Base-by-base conservation (phyloP, 2,329 filamentous ascomycete genomes). In the Clonostachys rosea region DNA sequence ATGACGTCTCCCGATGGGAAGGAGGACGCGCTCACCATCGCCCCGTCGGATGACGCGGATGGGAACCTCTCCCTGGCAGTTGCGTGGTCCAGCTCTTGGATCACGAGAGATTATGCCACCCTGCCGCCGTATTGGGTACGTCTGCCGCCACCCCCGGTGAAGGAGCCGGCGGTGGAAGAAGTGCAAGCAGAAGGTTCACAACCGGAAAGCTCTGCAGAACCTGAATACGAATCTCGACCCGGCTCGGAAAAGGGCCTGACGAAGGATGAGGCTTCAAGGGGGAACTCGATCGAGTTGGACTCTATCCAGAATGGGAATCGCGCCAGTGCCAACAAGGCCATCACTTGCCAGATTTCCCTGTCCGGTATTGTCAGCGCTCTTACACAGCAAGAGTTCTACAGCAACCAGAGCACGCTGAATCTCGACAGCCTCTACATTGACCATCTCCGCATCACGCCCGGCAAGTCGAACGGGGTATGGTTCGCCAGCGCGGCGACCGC, bases 61-160 rank as follows among this genome's bases (percentile, higher is more conserved):
- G 81, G 81, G 0, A 70, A 83, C 54, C 59, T 84, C 13, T 83
- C 78, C 5, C 60, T 84, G 34, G 70, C 74, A 2, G 73, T 81
- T 1, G 62, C 66, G n/a, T 85, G 81, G 81, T 70, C 73, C 8
- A 67, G 68, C 14, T 62, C 68, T 10, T 81, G 79, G 77, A 79
- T 73, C 3, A 71, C 68, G 8, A 69, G 80, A 42, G 71, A 76
- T 50, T 69, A 69, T 17, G 65, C 64, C 1, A 74, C 77, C 34
- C 56, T 84, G 6, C 80, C 81, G 3, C 81, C 80, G 0, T 83
- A 83, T 53, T 84, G 80, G 81, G 70, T 79, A 20, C 61, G 67
- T 8, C 58, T 81, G 16, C 70, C 70, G n/a, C 65, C 70, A 0
- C 58, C 60, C 5, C 54, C 40, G 1, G 45, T 36, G 13, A 51